Evolutionary conservation across 345 rosid genomes (phyloP), one percentile per base, ranked within the genome.

Genomic region (Boechera divaricarpa): DNA sequence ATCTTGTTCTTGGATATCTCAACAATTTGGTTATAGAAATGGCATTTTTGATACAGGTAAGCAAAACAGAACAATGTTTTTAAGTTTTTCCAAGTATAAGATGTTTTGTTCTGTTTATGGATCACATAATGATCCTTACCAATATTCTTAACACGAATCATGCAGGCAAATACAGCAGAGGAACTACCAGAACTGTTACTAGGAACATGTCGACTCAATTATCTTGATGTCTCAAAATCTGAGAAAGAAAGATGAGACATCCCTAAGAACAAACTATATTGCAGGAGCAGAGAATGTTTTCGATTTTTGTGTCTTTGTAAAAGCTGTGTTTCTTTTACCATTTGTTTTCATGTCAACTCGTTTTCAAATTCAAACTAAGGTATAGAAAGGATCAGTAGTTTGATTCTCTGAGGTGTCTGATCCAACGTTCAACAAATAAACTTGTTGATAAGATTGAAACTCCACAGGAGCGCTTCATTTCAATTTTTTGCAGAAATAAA

Each of bases 11-110:
- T 10, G 96, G 99, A 15, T 91, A 96, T 67, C 81, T 96, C 15
- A 93, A 74, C 88, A 91, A 87, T 73, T 59, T 93, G 86, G 94
- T 93, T 57, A 70, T 91, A 15, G 99, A 93, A 87, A 82, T 93
- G 96, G 98, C 99, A 57, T 96, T 93, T 84, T 38, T 96, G 80
- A 81, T 96, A 75, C 93, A 96, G 93, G 98, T 89, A 80, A 67
- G 5, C 59, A 52, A 4, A 8, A 11, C 2, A 3, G 1, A 28
- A 15, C 66, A 2, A 26, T 33, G 3, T 2, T 26, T 12, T 8
- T 7, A 6, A 16, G 13, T 7, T 57, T 7, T 39, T 62, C 42
- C 3, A 59, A 51, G 7, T 59, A 44, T 35, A n/a, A 47, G 52
- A n/a, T 38, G n/a, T 21, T 2, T 1, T 28, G 7, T 35, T 29